Base-by-base conservation (phyloP, 805 yeast species). In the Lachancea quebecensis region DNA sequence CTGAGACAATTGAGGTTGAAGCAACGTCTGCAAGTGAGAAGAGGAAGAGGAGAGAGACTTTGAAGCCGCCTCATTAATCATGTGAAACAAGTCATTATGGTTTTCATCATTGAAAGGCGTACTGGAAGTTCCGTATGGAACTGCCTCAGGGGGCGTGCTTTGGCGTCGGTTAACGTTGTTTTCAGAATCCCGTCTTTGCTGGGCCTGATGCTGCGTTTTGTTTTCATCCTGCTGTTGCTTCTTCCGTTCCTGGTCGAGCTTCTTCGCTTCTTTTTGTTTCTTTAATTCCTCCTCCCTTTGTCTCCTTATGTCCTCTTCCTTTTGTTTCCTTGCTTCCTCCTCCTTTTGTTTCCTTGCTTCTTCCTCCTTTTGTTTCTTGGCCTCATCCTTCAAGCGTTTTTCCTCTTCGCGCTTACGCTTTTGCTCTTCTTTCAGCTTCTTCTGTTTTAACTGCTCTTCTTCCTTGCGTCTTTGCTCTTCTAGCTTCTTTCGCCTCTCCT, bases 381-480 rank as follows among this genome's bases (percentile, higher is more conserved):
- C 54, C 44, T 54, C 57, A 54, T 59, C 65, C 54, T 48, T 60
- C 49, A 52, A 52, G 54, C 53, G 66, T 59, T 49, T 58, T 60
- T 74, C 69, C 44, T 63, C 69, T 46, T 64, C 69, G 44, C 61
- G 60, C 52, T 62, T 64, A 35, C 65, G 63, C 54, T 62, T 69
- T 62, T 51, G 64, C 61, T 75, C 70, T 44, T 66, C 70, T 47
- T 57, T 64, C 40, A 57, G 50, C 51, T 64, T 64, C 37, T 67
- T 58, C 53, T 66, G 67, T 39, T 60, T 58, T 41, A 66, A 68
- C 52, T 66, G 71, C 41, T 57, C 64, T 62, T 74, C 59, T 60
- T 65, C 64, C 60, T 72, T 46, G 51, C 65, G 63, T 59, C 72
- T 61, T 51, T 67, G 68, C 42, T 72, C 67, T 51, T 68, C 71